phyloP scores from a whole-genome alignment of 2,329 filamentous ascomycete genomes.

The Xylariales sp. region DNA sequence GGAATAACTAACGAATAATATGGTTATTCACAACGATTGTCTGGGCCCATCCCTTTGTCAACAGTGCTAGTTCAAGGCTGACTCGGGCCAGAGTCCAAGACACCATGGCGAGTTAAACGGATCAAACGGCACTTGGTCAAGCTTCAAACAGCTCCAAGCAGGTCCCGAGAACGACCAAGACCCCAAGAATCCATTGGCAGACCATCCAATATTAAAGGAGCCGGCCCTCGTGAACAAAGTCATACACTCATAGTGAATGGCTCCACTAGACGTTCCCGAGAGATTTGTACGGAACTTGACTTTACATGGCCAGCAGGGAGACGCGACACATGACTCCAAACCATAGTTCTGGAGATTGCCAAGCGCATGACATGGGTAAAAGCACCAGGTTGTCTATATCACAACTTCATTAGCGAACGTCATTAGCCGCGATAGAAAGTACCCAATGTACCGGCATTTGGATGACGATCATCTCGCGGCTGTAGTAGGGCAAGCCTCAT shows the following conservation, averaged over 20 bases:
- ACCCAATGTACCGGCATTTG: conserved; percentile 40
- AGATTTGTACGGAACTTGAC: conserved; percentile 30
- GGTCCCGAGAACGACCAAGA: conserved; percentile 24
- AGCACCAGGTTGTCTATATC: conserved; percentile 32
- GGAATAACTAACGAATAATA: conserved; percentile 45
- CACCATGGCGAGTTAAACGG: conserved; percentile 40
- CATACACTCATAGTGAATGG: not conserved
- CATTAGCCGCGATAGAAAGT: conserved; percentile 45
- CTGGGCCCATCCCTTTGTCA: conserved; percentile 37
- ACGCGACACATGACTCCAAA: conserved; percentile 34
- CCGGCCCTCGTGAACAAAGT: conserved; percentile 13
- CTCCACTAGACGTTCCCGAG: not conserved
- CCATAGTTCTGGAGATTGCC: conserved; percentile 30
- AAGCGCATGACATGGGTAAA: conserved; percentile 33
- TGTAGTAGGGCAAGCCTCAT: conserved; percentile 15
- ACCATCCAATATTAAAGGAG: conserved; percentile 27
- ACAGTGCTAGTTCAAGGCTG: conserved; percentile 37
- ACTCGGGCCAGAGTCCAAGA: conserved; percentile 31
- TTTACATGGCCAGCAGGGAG: conserved; percentile 27
- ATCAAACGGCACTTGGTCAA: conserved; percentile 27
- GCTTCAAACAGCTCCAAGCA: conserved; percentile 21
- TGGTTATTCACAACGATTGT: conserved; percentile 46
- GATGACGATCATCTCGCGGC: conserved; percentile 26
- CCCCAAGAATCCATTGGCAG: conserved; percentile 18
- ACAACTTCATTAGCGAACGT: conserved; percentile 39